These are phyloP conservation scores for Trichoderma koningiopsis DNA, from an alignment of 2,329 filamentous ascomycete genomes.

Conservation along the genomic window DNA sequence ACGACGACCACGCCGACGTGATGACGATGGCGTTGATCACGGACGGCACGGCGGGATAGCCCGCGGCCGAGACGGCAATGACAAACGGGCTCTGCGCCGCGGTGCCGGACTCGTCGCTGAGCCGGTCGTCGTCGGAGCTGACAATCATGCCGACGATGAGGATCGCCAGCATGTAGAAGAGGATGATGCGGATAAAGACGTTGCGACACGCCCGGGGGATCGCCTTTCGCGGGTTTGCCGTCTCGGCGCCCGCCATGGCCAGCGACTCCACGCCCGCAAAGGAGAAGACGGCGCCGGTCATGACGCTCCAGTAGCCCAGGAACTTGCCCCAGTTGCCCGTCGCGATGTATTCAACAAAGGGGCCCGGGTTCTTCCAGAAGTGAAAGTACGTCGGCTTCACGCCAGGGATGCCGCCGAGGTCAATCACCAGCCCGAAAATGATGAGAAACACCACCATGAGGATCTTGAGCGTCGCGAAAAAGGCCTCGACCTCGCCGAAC, in stretches of 20 bases:
- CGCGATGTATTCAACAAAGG: constrained; percentile 67
- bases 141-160: constrained; percentile 72
- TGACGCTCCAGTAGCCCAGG: constrained; percentile 65
- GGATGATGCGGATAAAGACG: constrained; percentile 59
- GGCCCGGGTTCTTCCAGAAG: constrained; percentile 70
- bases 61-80: constrained; percentile 69
- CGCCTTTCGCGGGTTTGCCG: constrained; percentile 55
- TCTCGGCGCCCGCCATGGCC: constrained; percentile 64
- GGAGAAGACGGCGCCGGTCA: constrained; percentile 66
- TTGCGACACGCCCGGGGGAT: constrained; percentile 59
- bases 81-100: constrained; percentile 65
- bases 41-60: constrained; percentile 66
- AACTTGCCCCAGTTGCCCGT: constrained; percentile 62
- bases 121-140: constrained; percentile 57
- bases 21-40: constrained; percentile 78
- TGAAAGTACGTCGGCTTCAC: constrained; percentile 63
- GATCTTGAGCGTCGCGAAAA: constrained; percentile 58
- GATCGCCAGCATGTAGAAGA: constrained; percentile 66
- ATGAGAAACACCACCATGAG: constrained; percentile 63
- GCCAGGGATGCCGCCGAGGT: constrained; percentile 62
- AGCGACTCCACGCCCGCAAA: constrained; percentile 67
- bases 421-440: constrained; percentile 63
- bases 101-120: constrained; percentile 49
- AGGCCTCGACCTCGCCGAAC: constrained; percentile 61
- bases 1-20: constrained; percentile 65